A percentile compares a stretch with the other conserved stretches of the same genome.
Conservation (phyloP, 352 stramenopile species). For the Globisporangium echinulatum region DNA sequence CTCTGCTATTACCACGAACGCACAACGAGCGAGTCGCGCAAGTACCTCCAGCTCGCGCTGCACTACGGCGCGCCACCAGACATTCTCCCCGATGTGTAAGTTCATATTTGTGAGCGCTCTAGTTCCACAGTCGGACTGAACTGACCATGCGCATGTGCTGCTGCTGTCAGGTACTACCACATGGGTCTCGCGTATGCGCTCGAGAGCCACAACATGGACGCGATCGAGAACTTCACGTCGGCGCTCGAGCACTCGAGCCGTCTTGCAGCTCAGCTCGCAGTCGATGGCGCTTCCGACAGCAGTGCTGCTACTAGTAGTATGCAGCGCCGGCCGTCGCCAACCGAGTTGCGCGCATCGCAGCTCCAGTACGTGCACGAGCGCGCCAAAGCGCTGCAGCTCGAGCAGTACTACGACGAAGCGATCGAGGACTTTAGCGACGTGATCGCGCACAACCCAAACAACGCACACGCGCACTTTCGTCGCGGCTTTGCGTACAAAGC, state of each 20-base stretch:
- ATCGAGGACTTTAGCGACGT: slow-evolving; percentile 73
- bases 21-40: slow-evolving; percentile 36
- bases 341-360: slow-evolving; percentile 12
- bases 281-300: not conserved
- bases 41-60: slow-evolving; percentile 40
- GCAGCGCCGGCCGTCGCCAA: not conserved
- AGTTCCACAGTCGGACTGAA: no score
- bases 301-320: not conserved
- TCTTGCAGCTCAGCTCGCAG: not conserved
- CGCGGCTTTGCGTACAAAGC: slow-evolving; percentile 67
- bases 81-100: slow-evolving; percentile 57
- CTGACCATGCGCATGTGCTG: not conserved
- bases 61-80: slow-evolving; percentile 15
- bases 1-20: slow-evolving; percentile 56
- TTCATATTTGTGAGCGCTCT: not conserved
- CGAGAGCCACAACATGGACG: slow-evolving; percentile 39
- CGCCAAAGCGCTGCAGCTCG: slow-evolving; percentile 73
- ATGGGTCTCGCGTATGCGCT: slow-evolving; percentile 57
- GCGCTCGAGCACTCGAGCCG: slow-evolving; percentile 22
- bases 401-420: slow-evolving; percentile 57
- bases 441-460: slow-evolving; percentile 61
- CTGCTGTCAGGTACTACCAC: slow-evolving; percentile 48
- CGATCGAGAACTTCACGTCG: slow-evolving; percentile 65
- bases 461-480: slow-evolving; percentile 81
- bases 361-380: slow-evolving; percentile 65